A percentile compares a stretch with the other conserved stretches of the same genome.
Evolutionary conservation across 768 basidiomycete species (phyloP).

Genomic region (Panus rudis): DNA sequence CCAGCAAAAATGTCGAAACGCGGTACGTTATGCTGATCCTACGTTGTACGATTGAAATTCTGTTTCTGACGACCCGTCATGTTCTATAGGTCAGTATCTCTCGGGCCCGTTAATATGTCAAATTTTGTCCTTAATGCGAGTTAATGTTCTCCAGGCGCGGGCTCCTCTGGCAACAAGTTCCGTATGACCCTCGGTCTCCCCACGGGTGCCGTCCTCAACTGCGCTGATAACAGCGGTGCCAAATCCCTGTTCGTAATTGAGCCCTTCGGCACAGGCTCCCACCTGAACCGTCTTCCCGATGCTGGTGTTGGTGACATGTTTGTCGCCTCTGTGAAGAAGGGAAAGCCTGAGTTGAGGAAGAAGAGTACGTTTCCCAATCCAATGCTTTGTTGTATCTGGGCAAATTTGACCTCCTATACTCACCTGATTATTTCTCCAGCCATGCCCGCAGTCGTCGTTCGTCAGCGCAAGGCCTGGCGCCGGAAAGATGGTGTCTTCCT

Average conservation of each 20-base stretch:
- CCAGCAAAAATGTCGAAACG: conserved; percentile 30
- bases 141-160: conserved; percentile 32
- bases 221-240: conserved; percentile 98
- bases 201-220: conserved; percentile 91
- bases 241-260: conserved; percentile 95
- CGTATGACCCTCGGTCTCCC: conserved; percentile 92
- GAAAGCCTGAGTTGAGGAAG: conserved; percentile 98
- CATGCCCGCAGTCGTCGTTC: conserved; percentile 94
- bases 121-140: conserved; percentile 6
- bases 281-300: conserved; percentile 95
- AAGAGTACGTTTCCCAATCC: conserved; percentile 66
- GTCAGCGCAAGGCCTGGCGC: conserved; percentile 98
- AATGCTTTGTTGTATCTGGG: background rate
- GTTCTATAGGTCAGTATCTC: conserved; percentile 13
- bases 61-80: background rate
- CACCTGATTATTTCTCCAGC: conserved; percentile 39
- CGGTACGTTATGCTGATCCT: conserved; percentile 18
- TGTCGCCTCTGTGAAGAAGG: conserved; percentile 97
- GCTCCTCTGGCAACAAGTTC: conserved; percentile 91
- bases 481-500: conserved; percentile 98
- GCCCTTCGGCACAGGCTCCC: conserved; percentile 92
- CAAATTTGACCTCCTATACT: conserved; percentile 2
- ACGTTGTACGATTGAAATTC: background rate
- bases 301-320: conserved; percentile 95
- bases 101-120: background rate